Evolutionary conservation across 495 filamentous ascomycete genomes (phyloP).

Genomic region (Aspergillus avenaceus): DNA sequence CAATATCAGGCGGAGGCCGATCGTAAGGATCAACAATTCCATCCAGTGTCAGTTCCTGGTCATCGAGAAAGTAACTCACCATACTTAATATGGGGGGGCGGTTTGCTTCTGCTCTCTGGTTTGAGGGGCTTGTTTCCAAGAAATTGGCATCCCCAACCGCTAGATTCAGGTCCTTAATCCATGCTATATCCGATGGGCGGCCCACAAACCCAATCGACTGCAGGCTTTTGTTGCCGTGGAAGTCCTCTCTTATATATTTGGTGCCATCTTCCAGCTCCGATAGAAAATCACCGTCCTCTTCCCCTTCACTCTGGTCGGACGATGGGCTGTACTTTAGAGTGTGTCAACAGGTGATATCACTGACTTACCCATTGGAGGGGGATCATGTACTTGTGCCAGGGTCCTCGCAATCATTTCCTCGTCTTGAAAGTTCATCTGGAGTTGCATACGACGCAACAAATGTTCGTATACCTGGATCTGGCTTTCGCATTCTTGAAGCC

Average conservation of each 20-base stretch:
- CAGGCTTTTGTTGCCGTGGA: neutral
- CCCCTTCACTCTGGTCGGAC: neutral
- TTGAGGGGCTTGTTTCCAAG: neutral
- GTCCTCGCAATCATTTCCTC: neutral
- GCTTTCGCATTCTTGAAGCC: neutral
- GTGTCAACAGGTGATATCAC: neutral
- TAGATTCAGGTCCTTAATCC: neutral
- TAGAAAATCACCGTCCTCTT: neutral
- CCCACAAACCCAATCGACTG: neutral
- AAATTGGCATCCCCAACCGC: neutral
- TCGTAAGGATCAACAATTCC: conserved; percentile 44
- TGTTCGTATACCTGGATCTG: neutral
- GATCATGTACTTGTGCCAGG: neutral
- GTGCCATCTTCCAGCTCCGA: neutral
- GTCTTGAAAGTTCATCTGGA: neutral
- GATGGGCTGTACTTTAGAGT: neutral
- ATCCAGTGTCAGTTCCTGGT: conserved; percentile 38
- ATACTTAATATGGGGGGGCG: neutral
- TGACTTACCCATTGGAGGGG: neutral
- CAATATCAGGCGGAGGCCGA: conserved; percentile 44
- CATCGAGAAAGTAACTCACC: conserved; percentile 53
- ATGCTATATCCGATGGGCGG: neutral
- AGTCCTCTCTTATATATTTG: neutral
- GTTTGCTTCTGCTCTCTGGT: neutral
- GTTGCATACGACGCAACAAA: neutral